Evolutionary conservation across 495 filamentous ascomycete species (phyloP).

Genomic region (Tuber melanosporum): DNA sequence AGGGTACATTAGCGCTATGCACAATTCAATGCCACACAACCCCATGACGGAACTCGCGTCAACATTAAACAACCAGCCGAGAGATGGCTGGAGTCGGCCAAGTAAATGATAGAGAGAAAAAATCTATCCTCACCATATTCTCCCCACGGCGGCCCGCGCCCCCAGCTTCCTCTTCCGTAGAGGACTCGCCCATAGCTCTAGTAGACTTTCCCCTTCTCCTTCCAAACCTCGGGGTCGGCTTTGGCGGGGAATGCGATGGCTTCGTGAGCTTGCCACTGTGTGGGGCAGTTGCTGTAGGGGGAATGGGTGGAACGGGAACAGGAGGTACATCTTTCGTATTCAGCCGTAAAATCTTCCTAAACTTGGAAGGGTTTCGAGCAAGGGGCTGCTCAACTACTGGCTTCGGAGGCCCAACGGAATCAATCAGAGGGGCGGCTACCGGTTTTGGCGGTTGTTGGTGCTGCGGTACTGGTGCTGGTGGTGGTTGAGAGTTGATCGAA

Average conservation of each 20-base stretch:
- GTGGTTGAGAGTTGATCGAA: constrained; percentile 15
- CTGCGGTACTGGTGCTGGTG: constrained; percentile 9
- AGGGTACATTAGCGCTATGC: not conserved
- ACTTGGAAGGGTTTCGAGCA: constrained; percentile 32
- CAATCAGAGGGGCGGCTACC: not conserved
- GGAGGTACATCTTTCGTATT: constrained; percentile 30
- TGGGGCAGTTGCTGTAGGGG: constrained; percentile 8
- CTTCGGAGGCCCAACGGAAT: constrained; percentile 10
- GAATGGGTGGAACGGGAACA: constrained; percentile 9
- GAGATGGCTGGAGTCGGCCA: not conserved
- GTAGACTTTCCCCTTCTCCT: constrained; percentile 10
- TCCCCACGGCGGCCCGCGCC: not conserved
- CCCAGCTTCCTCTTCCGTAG: constrained; percentile 10
- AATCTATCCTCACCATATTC: not conserved
- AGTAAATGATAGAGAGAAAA: not conserved
- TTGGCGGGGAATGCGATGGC: constrained; percentile 9
- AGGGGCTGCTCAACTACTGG: constrained; percentile 24
- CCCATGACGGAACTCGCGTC: not conserved
- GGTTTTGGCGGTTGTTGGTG: not conserved
- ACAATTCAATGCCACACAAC: not conserved
- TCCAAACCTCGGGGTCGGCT: constrained; percentile 15
- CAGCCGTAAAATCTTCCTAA: constrained; percentile 36
- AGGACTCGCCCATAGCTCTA: constrained; percentile 8
- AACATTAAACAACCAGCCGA: not conserved
- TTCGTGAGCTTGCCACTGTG: constrained; percentile 16